These are phyloP conservation scores for Aspergillus hancockii DNA, from an alignment of 495 filamentous ascomycete genomes.

Conservation along the genomic window DNA sequence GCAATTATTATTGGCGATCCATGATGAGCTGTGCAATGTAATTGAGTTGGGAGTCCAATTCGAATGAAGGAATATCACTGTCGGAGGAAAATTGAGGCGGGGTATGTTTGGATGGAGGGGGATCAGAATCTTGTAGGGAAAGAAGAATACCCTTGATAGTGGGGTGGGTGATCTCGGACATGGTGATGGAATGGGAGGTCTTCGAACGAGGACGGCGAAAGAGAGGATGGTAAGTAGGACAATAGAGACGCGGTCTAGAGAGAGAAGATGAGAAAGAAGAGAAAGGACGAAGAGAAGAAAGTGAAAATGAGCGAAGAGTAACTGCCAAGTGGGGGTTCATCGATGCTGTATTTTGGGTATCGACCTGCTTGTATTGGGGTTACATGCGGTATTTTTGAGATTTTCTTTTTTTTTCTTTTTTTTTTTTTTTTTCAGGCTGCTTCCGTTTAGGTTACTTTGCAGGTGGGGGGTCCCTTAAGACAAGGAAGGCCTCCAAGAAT, in stretches of 20 bases:
- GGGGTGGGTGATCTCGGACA: slow-evolving; percentile 60
- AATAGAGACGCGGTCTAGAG: slow-evolving; percentile 23
- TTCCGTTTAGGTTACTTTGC: neutral
- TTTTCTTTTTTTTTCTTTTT: neutral
- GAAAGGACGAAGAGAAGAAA: slow-evolving; percentile 15
- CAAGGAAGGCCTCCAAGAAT: neutral
- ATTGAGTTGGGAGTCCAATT: neutral
- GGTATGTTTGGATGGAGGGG: slow-evolving; percentile 28
- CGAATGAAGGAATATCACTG: neutral
- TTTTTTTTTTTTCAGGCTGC: neutral
- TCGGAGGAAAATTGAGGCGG: slow-evolving; percentile 13
- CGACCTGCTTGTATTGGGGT: neutral
- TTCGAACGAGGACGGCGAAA: slow-evolving; percentile 11
- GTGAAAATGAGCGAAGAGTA: slow-evolving; percentile 27
- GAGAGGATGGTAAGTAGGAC: slow-evolving; percentile 12
- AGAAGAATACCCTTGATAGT: slow-evolving; percentile 58
- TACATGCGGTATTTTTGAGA: neutral
- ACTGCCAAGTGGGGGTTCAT: slow-evolving; percentile 8
- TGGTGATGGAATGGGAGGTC: slow-evolving; percentile 33
- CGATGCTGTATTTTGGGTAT: neutral
- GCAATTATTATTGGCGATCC: neutral
- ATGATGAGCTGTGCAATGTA: neutral
- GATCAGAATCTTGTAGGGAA: slow-evolving; percentile 5
- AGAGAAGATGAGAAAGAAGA: slow-evolving; percentile 13
- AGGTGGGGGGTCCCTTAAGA: neutral